Conservation (phyloP, 164 flowering plant genomes). For the Akebia trifoliata region DNA sequence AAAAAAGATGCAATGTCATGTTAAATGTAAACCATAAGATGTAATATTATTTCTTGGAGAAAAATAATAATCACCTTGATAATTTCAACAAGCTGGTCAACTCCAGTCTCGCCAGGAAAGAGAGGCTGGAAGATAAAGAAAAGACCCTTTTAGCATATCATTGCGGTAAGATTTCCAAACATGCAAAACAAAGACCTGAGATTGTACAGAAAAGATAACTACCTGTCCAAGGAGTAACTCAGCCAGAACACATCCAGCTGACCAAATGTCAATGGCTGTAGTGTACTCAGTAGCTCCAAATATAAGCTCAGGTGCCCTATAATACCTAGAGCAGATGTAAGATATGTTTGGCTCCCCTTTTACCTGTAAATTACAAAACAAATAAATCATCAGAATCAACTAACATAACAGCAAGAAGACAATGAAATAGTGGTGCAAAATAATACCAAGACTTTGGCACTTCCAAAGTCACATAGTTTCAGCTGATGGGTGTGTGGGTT, state of each 20-base stretch:
- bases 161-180: neutral
- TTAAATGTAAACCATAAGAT: no score
- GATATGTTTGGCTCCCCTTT: slow-evolving; percentile 62
- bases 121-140: slow-evolving; percentile 36
- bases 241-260: slow-evolving; percentile 68
- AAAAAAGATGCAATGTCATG: neutral
- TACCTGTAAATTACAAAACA: slow-evolving; percentile 27
- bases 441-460: slow-evolving; percentile 62
- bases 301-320: slow-evolving; percentile 67
- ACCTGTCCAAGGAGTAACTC: slow-evolving; percentile 61
- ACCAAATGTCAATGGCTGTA: slow-evolving; percentile 71
- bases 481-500: slow-evolving; percentile 64
- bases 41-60: no score
- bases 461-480: slow-evolving; percentile 62
- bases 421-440: neutral
- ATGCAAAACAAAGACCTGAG: neutral
- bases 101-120: slow-evolving; percentile 71
- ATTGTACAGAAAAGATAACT: neutral
- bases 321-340: slow-evolving; percentile 62
- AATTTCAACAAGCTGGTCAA: slow-evolving; percentile 53
- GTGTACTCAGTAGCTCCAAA: slow-evolving; percentile 69
- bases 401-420: neutral
- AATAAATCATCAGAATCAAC: neutral
- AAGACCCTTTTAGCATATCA: slow-evolving; percentile 4
- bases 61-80: slow-evolving; percentile 37